Base-by-base conservation (phyloP, 169 alveolate genomes). In the Babesia sp. region DNA sequence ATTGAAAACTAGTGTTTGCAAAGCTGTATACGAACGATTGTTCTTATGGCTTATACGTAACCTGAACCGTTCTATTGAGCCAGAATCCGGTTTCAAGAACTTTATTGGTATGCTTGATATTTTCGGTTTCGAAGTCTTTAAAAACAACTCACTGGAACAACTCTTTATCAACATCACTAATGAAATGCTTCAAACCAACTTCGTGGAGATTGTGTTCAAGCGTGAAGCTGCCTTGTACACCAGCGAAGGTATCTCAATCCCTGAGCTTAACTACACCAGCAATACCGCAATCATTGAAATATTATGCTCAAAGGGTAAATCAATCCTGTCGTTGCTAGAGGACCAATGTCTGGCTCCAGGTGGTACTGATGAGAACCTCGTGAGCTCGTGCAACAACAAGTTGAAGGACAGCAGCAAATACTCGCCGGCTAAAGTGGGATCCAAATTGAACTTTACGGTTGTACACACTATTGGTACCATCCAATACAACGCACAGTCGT, bases 51-150 rank as follows among this genome's bases (percentile, higher is more conserved):
- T 98, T 42, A 97, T 98, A 46, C 91, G 80, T 59, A 96, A 92
- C 77, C 90, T 98, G 87, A 98, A 98, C 91, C 73, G 90, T 22
- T 91, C 95, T 41, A 95, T 97, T 53, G 93, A 92, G 57, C 97
- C 96, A 50, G 90, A 91, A 28, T 90, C 80, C 12, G 94, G 95
- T 31, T 90, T 91, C 61, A 88, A 88, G 46, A 78, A 48, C 28
- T 93, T 93, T 71, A 95, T 97, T 80, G 99, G 99, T 39, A 90
- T 97, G 83, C 83, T 97, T 20, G 99, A 97, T 90, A 96, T 96
- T 31, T 96, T 94, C 81, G 99, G 99, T 2, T 97, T 96, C 87
- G 99, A 97, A 85, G 94, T 91, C 50, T 96, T 97, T 77, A 92
- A 93, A 69, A 93, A 91, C 61, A 97, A 97, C 86, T 90, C 97